Conservation (phyloP, 2,329 filamentous ascomycete species). For the Cordyceps pruinosa region DNA sequence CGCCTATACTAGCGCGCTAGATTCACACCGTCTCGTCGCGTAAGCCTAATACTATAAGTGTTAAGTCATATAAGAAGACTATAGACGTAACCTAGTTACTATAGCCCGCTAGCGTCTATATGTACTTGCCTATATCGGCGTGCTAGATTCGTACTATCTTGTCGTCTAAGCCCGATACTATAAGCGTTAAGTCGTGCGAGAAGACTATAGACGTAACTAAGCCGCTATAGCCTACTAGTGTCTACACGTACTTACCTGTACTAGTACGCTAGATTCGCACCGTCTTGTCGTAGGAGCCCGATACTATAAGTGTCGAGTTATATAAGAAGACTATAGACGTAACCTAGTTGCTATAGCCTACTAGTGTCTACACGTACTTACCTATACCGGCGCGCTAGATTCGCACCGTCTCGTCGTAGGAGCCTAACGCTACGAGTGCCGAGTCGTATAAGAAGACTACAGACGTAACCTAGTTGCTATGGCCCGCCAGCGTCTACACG, state of each 20-base stretch:
- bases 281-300: neutral
- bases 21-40: neutral
- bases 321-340: neutral
- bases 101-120: neutral
- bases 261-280: neutral
- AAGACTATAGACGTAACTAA: neutral
- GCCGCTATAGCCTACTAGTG: neutral
- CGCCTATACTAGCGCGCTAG: neutral
- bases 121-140: neutral
- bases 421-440: constrained; percentile 13
- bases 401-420: neutral
- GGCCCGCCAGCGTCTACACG: neutral
- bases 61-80: neutral
- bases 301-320: constrained; percentile 15
- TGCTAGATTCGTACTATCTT: neutral
- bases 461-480: neutral
- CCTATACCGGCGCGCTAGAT: neutral
- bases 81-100: neutral
- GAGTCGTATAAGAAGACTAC: neutral
- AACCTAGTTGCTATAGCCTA: neutral
- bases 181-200: neutral
- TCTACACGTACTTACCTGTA: neutral
- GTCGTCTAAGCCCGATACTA: neutral
- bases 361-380: neutral
- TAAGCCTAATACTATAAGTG: neutral